Evolutionary conservation across 2,329 filamentous ascomycete species (phyloP).

Genomic region (Botrytis fragariae): DNA sequence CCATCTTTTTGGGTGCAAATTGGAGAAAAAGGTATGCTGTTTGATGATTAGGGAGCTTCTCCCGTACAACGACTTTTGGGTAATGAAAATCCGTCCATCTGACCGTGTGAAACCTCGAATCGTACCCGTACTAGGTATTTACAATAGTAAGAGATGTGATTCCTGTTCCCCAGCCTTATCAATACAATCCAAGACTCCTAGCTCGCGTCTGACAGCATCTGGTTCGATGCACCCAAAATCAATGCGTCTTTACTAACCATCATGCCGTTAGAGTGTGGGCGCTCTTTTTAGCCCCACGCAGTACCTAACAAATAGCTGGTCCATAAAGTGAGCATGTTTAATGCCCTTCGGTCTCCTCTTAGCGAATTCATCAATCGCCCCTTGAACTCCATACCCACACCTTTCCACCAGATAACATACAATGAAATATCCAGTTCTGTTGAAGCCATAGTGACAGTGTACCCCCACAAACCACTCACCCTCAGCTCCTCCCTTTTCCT

Average conservation of each 20-base stretch:
- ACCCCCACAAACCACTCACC: slow-evolving; percentile 64
- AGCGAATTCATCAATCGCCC: slow-evolving; percentile 78
- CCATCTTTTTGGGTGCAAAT: no score
- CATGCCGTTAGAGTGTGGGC: slow-evolving; percentile 32
- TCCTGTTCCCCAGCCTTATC: not conserved
- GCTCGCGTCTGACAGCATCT: not conserved
- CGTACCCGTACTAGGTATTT: not conserved
- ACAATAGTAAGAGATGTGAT: not conserved
- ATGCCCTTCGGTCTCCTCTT: slow-evolving; percentile 75
- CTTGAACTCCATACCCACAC: slow-evolving; percentile 66
- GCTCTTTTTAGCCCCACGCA: slow-evolving; percentile 40
- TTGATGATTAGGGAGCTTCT: not conserved
- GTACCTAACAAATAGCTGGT: slow-evolving; percentile 79
- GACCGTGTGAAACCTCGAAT: not conserved
- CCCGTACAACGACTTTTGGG: not conserved
- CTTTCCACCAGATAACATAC: slow-evolving; percentile 87
- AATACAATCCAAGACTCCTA: not conserved
- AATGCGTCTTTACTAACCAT: not conserved
- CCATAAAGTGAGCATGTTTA: slow-evolving; percentile 83
- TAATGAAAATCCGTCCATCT: not conserved
- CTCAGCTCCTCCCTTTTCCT: slow-evolving; percentile 43
- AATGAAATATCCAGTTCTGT: slow-evolving; percentile 88
- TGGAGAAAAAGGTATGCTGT: not conserved
- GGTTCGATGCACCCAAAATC: not conserved
- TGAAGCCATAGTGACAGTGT: slow-evolving; percentile 93